Evolutionary conservation across 345 rosid species (phyloP), one percentile per base, ranked within the genome.

Genomic region (Rubroshorea leprosula): DNA sequence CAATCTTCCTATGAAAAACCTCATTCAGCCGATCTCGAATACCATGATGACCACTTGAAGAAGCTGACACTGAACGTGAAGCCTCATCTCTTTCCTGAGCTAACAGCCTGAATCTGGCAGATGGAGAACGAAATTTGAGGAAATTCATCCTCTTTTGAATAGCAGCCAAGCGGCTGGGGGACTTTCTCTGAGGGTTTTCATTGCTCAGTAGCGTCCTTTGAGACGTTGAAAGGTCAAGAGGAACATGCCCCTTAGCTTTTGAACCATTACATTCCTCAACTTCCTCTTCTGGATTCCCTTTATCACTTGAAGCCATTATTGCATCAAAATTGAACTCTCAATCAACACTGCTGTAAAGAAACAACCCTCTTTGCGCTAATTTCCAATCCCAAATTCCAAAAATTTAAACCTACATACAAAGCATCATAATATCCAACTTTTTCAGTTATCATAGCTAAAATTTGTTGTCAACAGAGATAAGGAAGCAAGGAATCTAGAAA

Each of bases 41-140:
- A 43, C 71, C 54, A 62, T 70, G 90, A 64, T 68, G 88, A 44
- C 77, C 49, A 49, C 78, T 72, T 0, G 84, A 68, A 67, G 77
- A 76, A 26, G 54, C 41, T 35, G 12, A 66, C 49, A 89, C 90
- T 6, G 89, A 66, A 26, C 85, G 80, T 6, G 94, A 93, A 47
- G 80, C 55, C 45, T 78, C 83, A 46, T 93, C 96, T 58, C 72
- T 87, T 20, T 76, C 75, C 61, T 71, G 69, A 0, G 97, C 91
- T 45, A 93, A 62, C 70, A 67, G 75, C 75, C 53, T 79, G 75
- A 89, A 81, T 43, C 58, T 79, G 51, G 79, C 84, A 23, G 93
- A 89, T 47, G 96, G 87, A 21, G 94, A 83, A 19, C 84, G 88
- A 13, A 81, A 62, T 56, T 80, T 76, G 4, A 84, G 78, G 62